Conservation (phyloP, 345 rosid genomes). For the Camelina hispida region DNA sequence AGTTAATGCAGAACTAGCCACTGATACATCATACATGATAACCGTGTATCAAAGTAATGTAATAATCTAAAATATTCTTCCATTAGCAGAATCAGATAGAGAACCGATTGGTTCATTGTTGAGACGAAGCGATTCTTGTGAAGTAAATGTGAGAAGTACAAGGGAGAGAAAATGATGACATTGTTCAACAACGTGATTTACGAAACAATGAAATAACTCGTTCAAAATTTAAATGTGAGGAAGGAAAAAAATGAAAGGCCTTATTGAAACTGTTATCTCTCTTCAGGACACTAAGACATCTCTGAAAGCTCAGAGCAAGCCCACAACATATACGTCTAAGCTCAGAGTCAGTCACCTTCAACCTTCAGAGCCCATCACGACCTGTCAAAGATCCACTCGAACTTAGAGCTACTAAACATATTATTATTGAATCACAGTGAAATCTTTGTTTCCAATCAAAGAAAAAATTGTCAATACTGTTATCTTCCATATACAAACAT, state of each 20-base stretch:
- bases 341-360: not conserved
- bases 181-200: constrained; percentile 80
- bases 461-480: no score
- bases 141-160: constrained; percentile 44
- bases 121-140: constrained; percentile 25
- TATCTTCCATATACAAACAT: no score
- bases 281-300: constrained; percentile 61
- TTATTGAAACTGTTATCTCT: constrained; percentile 82
- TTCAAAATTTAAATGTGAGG: constrained; percentile 52
- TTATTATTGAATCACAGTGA: no score
- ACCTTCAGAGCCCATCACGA: no score
- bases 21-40: no score
- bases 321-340: constrained; percentile 44
- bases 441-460: no score
- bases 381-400: no score
- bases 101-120: constrained; percentile 23
- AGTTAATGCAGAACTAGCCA: no score
- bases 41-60: no score
- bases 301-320: constrained; percentile 19
- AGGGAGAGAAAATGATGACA: constrained; percentile 48
- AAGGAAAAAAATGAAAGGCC: constrained; percentile 79
- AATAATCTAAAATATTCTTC: no score
- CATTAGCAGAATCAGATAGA: constrained; percentile 32
- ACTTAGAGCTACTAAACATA: no score
- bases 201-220: constrained; percentile 64